Percentiles rank a stretch among this genome's conserved stretches.
Conservation (phyloP, 768 basidiomycete genomes). For the Leucocoprinus birnbaumii region DNA sequence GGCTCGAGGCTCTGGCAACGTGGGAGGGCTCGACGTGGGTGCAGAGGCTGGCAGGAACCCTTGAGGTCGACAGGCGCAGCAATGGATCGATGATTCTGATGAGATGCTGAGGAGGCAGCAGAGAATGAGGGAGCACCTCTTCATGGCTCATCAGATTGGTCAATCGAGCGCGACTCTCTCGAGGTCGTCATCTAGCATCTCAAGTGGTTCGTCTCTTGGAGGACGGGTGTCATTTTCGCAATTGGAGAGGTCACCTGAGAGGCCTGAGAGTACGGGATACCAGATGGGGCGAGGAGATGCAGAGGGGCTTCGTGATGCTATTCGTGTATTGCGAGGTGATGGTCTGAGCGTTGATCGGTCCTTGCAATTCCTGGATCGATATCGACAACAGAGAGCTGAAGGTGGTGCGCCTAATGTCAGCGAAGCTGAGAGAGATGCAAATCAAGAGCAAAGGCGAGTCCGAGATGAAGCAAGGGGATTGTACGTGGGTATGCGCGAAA, state of each 20-base stretch:
- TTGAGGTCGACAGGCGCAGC: neutral
- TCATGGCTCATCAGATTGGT: neutral
- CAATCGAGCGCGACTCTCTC: neutral
- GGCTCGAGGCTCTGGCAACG: too few species aligned
- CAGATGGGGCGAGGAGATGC: neutral
- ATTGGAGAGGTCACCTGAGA: conserved; percentile 6
- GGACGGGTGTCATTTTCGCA: conserved; percentile 1
- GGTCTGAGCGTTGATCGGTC: conserved; percentile 6
- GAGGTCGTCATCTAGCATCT: neutral
- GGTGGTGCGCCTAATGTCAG: neutral
- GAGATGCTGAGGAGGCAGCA: neutral
- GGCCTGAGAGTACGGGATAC: neutral
- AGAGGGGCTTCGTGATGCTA: neutral
- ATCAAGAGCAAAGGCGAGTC: neutral
- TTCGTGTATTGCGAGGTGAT: conserved; percentile 4
- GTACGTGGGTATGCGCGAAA: neutral
- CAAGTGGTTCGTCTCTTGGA: neutral
- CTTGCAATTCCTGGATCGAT: conserved; percentile 3
- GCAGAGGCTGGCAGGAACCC: too few species aligned
- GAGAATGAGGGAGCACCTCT: neutral
- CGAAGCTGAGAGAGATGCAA: neutral
- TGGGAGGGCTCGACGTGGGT: too few species aligned
- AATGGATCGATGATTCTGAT: neutral
- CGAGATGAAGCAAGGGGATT: neutral
- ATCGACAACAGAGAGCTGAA: neutral